These are phyloP conservation scores for Pseudogymnoascus sp. DNA, from an alignment of 2,329 filamentous ascomycete species.

Conservation along the genomic window DNA sequence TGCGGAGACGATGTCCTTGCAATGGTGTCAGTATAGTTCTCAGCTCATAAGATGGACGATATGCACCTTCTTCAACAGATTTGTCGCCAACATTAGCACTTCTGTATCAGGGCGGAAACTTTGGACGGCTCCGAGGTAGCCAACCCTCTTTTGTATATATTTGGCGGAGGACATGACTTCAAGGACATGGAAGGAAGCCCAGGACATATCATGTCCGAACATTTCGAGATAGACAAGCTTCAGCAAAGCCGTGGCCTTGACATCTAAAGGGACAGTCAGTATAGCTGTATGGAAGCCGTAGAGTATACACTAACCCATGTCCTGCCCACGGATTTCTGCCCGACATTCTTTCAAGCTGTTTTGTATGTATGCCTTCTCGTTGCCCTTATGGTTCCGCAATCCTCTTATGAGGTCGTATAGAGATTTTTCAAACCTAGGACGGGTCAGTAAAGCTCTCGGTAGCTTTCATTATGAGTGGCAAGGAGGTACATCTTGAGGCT, in stretches of 20 bases:
- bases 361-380: conserved; percentile 91
- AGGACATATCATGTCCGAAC: conserved; percentile 99
- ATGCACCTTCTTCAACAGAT: conserved; percentile 80
- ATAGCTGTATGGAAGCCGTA: background rate
- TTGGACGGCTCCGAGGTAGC: conserved; percentile 90
- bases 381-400: conserved; percentile 88
- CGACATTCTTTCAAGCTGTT: conserved; percentile 92
- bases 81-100: conserved; percentile 94
- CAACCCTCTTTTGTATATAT: conserved; percentile 89
- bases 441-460: background rate
- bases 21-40: conserved; percentile 7
- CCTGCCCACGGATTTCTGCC: conserved; percentile 80
- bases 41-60: background rate
- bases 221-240: conserved; percentile 98
- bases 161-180: conserved; percentile 98
- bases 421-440: conserved; percentile 90
- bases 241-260: conserved; percentile 90
- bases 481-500: conserved; percentile 7
- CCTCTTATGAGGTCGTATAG: conserved; percentile 97
- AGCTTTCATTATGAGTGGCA: background rate
- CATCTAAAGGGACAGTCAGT: conserved; percentile 44
- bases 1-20: conserved; percentile 63
- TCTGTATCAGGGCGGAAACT: conserved; percentile 94
- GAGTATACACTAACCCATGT: conserved; percentile 60
- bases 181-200: conserved; percentile 95